phyloP scores from a whole-genome alignment of 2,329 filamentous ascomycete species.

The Bipolaris sorokiniana region DNA sequence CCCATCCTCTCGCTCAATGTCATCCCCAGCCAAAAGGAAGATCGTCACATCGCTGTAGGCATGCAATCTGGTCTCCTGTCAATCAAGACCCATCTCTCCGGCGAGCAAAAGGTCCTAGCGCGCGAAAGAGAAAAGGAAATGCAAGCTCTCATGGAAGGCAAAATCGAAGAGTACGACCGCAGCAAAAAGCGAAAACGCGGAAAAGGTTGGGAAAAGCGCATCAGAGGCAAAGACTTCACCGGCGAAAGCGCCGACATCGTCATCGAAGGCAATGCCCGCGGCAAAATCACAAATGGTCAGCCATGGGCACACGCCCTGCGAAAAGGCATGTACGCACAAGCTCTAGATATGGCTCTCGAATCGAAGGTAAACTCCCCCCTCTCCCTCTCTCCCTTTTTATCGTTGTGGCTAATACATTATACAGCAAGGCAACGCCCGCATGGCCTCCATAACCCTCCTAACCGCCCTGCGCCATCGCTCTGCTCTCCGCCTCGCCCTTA shows the following conservation, averaged over 20 bases:
- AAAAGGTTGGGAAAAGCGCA: slow-evolving; percentile 65
- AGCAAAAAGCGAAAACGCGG: slow-evolving; percentile 68
- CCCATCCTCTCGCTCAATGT: slow-evolving; percentile 86
- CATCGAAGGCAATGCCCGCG: slow-evolving; percentile 75
- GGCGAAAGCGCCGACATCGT: slow-evolving; percentile 88
- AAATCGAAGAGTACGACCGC: slow-evolving; percentile 77
- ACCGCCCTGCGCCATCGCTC: slow-evolving; percentile 49
- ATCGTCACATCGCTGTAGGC: slow-evolving; percentile 92
- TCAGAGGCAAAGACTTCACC: slow-evolving; percentile 76
- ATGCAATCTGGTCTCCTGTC: slow-evolving; percentile 94
- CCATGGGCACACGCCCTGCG: slow-evolving; percentile 86
- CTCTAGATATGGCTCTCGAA: slow-evolving; percentile 77
- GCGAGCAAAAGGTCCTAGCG: slow-evolving; percentile 77
- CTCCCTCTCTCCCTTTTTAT: no score
- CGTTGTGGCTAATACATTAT: slow-evolving; percentile 10
- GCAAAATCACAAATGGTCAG: slow-evolving; percentile 66
- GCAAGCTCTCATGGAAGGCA: slow-evolving; percentile 78
- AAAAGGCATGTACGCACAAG: slow-evolving; percentile 75
- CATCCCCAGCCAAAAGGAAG: slow-evolving; percentile 72
- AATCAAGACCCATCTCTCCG: slow-evolving; percentile 84
- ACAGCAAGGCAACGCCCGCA: slow-evolving; percentile 37
- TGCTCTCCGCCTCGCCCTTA: slow-evolving; percentile 60
- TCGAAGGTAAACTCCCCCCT: slow-evolving; percentile 37
- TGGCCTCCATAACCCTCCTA: slow-evolving; percentile 72
- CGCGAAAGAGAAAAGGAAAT: slow-evolving; percentile 82